Conservation (phyloP, 257 asterid species). For the Haberlea rhodopensis region DNA sequence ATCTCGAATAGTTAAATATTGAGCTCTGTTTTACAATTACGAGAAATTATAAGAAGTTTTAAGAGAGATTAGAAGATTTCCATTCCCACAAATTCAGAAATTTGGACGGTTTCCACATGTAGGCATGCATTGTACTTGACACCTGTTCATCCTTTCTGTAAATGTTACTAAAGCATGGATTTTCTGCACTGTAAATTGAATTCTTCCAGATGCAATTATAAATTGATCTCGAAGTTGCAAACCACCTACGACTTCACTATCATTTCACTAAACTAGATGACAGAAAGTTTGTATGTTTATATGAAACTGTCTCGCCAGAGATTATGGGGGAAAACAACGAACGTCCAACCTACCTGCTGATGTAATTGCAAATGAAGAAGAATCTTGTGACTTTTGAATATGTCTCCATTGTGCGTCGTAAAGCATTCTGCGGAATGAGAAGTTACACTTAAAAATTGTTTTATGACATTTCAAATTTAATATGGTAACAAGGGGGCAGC, state of each 20-base stretch:
- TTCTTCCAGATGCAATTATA: not conserved
- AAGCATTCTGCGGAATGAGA: constrained; percentile 69
- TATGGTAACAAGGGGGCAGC: constrained; percentile 18
- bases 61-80: not conserved
- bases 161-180: not conserved
- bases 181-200: not conserved
- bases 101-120: not conserved
- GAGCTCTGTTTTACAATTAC: not conserved
- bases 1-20: no score
- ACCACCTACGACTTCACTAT: not conserved
- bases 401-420: constrained; percentile 97
- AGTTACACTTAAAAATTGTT: not conserved
- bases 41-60: not conserved
- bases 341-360: constrained; percentile 68
- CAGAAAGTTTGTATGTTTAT: not conserved
- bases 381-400: constrained; percentile 93
- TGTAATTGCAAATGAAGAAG: constrained; percentile 94
- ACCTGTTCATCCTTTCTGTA: not conserved
- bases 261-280: not conserved
- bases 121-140: not conserved
- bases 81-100: not conserved
- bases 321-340: not conserved
- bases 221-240: no score
- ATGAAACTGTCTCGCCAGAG: not conserved
- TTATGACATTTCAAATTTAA: constrained; percentile 3